phyloP scores from a whole-genome alignment of 192 early-diverging fungal species.

The Entophlyctis luteolus region DNA sequence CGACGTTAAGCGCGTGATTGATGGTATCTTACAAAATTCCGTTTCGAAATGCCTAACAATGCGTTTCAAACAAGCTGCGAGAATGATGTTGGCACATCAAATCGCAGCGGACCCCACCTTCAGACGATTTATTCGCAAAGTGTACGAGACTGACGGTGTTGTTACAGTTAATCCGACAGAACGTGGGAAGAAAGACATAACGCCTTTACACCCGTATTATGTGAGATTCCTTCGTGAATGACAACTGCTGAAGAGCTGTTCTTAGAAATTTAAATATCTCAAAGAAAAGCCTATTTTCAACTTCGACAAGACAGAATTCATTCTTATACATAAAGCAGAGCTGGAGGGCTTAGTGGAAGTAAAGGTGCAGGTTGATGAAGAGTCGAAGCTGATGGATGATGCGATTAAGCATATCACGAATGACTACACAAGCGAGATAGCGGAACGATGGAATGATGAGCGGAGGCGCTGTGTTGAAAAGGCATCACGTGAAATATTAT shows the following conservation, averaged over 20 bases:
- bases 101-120: constrained; percentile 76
- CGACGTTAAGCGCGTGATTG: constrained; percentile 51
- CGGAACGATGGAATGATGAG: constrained; percentile 73
- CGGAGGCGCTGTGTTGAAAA: constrained; percentile 60
- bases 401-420: constrained; percentile 53
- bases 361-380: constrained; percentile 50
- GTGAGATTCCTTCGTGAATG: constrained; percentile 22
- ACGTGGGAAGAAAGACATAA: constrained; percentile 71
- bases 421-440: constrained; percentile 56
- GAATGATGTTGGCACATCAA: constrained; percentile 67
- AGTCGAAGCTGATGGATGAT: constrained; percentile 48
- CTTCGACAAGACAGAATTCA: constrained; percentile 72
- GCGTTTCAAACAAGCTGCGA: constrained; percentile 51
- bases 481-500: constrained; percentile 63
- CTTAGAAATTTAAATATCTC: constrained; percentile 76
- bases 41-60: background rate
- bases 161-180: constrained; percentile 77
- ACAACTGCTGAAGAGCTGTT: background rate
- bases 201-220: constrained; percentile 70
- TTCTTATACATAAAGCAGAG: constrained; percentile 71
- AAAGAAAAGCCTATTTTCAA: constrained; percentile 66
- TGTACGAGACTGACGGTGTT: constrained; percentile 65
- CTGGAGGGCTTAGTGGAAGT: constrained; percentile 65
- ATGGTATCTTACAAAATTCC: constrained; percentile 27
- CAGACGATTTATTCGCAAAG: constrained; percentile 67